phyloP scores from a whole-genome alignment of 192 early-diverging fungal genomes.

The Coemansia umbellata region DNA sequence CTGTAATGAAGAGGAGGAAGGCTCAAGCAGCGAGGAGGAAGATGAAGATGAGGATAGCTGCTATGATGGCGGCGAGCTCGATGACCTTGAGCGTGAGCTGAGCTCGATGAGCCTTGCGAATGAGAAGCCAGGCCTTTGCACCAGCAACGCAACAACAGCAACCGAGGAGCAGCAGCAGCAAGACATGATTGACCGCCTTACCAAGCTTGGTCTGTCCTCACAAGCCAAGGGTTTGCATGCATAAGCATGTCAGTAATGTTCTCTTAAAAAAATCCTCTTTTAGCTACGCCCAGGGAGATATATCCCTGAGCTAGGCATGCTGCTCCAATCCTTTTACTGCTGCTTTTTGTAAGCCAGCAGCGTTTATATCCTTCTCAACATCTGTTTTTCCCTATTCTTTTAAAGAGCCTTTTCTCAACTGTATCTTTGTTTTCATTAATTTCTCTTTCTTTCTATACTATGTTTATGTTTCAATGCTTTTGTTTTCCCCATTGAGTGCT shows the following conservation, averaged over 20 bases:
- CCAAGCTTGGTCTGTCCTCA: slow-evolving; percentile 33
- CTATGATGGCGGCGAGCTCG: slow-evolving; percentile 25
- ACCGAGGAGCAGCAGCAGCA: slow-evolving; percentile 16
- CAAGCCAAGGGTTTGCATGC: neutral
- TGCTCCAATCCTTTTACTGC: too few species aligned
- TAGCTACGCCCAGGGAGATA: too few species aligned
- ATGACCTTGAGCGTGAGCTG: slow-evolving; percentile 44
- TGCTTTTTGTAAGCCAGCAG: too few species aligned
- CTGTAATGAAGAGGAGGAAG: slow-evolving; percentile 1
- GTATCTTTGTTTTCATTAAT: neutral
- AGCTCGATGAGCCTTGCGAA: slow-evolving; percentile 25
- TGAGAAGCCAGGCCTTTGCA: neutral
- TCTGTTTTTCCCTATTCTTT: neutral
- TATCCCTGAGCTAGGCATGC: too few species aligned
- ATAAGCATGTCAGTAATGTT: too few species aligned
- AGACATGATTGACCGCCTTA: slow-evolving; percentile 32
- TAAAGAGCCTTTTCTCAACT: neutral
- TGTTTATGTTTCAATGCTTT: neutral
- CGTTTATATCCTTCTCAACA: neutral
- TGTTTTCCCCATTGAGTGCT: too few species aligned
- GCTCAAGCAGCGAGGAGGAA: neutral
- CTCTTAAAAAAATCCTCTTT: too few species aligned
- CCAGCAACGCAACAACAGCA: neutral
- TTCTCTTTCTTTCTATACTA: neutral
- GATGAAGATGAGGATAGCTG: too few species aligned